A percentile compares a stretch with the other conserved stretches of the same genome.
Conservation (phyloP, 2,329 filamentous ascomycete genomes). For the Alternaria longipes region DNA sequence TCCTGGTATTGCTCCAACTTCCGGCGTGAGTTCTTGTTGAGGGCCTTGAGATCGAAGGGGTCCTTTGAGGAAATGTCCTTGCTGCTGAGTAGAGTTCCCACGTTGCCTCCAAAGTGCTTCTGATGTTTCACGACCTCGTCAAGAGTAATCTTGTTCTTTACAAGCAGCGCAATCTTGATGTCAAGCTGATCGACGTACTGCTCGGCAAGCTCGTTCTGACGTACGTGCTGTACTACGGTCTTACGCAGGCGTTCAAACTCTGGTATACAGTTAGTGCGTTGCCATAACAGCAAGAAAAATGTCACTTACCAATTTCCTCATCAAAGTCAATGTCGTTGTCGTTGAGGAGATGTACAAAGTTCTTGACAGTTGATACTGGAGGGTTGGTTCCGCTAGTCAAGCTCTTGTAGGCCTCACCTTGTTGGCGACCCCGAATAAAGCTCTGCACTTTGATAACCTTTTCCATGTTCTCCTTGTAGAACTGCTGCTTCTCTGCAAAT, state of each 20-base stretch:
- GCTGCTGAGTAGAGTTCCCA: constrained; percentile 84
- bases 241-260: constrained; percentile 96
- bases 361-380: constrained; percentile 95
- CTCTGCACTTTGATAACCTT: constrained; percentile 99
- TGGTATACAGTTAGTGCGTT: constrained; percentile 33
- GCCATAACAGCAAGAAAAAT: no score
- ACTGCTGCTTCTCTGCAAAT: constrained; percentile 86
- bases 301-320: constrained; percentile 77
- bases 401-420: constrained; percentile 98
- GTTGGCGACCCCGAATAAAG: constrained; percentile 91
- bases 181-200: constrained; percentile 98
- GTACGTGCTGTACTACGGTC: constrained; percentile 95
- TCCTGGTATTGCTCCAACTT: constrained; percentile 98
- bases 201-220: constrained; percentile 95
- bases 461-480: constrained; percentile 96
- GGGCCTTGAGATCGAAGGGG: constrained; percentile 93
- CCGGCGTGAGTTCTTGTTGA: constrained; percentile 95
- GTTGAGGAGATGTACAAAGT: constrained; percentile 96
- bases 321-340: constrained; percentile 99
- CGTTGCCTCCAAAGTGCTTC: constrained; percentile 91
- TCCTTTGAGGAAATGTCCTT: constrained; percentile 88
- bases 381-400: constrained; percentile 96
- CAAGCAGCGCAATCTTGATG: constrained; percentile 96
- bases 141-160: constrained; percentile 99
- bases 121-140: constrained; percentile 98